Conservation (phyloP, 495 filamentous ascomycete genomes). For the Daldinia loculata region DNA sequence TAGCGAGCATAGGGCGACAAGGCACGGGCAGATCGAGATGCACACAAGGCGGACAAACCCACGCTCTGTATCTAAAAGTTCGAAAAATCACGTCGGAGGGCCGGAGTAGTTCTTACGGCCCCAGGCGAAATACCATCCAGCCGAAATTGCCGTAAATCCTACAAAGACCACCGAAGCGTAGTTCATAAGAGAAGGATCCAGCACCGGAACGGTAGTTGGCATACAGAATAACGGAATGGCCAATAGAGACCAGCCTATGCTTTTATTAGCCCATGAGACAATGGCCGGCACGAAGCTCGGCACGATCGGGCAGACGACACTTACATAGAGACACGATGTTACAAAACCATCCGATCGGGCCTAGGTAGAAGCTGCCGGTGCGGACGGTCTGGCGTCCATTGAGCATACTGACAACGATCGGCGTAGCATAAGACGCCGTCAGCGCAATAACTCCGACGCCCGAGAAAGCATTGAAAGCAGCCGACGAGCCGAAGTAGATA, state of each 20-base stretch:
- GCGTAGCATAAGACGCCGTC: slow-evolving; percentile 65
- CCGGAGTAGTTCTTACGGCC: slow-evolving; percentile 75
- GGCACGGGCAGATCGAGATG: not conserved
- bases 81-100: slow-evolving; percentile 58
- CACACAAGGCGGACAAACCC: not conserved
- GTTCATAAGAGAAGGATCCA: slow-evolving; percentile 66
- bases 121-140: slow-evolving; percentile 57
- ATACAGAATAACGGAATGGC: slow-evolving; percentile 74
- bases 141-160: slow-evolving; percentile 63
- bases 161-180: slow-evolving; percentile 73
- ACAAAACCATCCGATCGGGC: slow-evolving; percentile 61
- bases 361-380: slow-evolving; percentile 64
- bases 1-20: slow-evolving; percentile 11
- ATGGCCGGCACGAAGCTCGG: slow-evolving; percentile 5
- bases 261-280: slow-evolving; percentile 30
- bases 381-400: slow-evolving; percentile 60
- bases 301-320: slow-evolving; percentile 33
- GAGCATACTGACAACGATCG: slow-evolving; percentile 64
- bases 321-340: slow-evolving; percentile 66
- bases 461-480: slow-evolving; percentile 68
- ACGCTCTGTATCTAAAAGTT: slow-evolving; percentile 8
- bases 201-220: slow-evolving; percentile 67
- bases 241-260: slow-evolving; percentile 66
- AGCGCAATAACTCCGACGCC: slow-evolving; percentile 69
- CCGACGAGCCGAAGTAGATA: slow-evolving; percentile 63